Evolutionary conservation across 306 rosid genomes (phyloP).

Genomic region (Quercus engelmannii): DNA sequence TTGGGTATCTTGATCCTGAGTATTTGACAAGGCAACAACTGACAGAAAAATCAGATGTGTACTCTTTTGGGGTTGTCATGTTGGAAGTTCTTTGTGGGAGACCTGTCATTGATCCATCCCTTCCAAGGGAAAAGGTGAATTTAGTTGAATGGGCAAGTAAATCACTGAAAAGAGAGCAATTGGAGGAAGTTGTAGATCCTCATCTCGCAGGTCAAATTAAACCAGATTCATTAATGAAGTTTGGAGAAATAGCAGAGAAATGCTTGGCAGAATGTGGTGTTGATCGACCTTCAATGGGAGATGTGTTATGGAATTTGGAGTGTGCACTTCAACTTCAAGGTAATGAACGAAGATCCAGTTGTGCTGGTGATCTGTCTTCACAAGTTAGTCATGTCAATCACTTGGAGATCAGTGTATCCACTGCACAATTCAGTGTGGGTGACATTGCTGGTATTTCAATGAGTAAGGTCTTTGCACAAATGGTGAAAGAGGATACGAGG

Average conservation of each 20-base stretch:
- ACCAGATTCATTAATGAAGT: constrained; percentile 39
- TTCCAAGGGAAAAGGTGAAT: constrained; percentile 47
- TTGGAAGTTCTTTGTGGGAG: constrained; percentile 71
- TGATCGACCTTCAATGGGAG: constrained; percentile 63
- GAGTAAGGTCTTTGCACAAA: constrained; percentile 70
- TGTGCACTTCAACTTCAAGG: constrained; percentile 50
- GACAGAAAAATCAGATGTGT: constrained; percentile 69
- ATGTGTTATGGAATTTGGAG: constrained; percentile 73
- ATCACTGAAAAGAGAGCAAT: constrained; percentile 19
- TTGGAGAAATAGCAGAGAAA: constrained; percentile 43
- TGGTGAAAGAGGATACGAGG: constrained; percentile 62
- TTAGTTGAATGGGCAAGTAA: constrained; percentile 57
- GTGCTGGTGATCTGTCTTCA: constrained; percentile 7
- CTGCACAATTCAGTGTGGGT: constrained; percentile 32
- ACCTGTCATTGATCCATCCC: constrained; percentile 67
- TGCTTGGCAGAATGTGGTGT: constrained; percentile 52
- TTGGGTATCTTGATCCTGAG: constrained; percentile 81
- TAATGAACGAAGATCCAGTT: constrained; percentile 10
- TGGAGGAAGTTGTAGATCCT: constrained; percentile 46
- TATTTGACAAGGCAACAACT: constrained; percentile 57
- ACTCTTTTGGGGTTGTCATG: constrained; percentile 77
- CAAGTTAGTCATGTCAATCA: constrained; percentile 10
- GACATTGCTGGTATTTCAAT: constrained; percentile 56
- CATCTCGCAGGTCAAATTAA: constrained; percentile 33
- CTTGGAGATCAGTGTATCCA: constrained; percentile 30